Evolutionary conservation across 2,329 filamentous ascomycete species (phyloP).

Genomic region (Pezicula rhizophila): DNA sequence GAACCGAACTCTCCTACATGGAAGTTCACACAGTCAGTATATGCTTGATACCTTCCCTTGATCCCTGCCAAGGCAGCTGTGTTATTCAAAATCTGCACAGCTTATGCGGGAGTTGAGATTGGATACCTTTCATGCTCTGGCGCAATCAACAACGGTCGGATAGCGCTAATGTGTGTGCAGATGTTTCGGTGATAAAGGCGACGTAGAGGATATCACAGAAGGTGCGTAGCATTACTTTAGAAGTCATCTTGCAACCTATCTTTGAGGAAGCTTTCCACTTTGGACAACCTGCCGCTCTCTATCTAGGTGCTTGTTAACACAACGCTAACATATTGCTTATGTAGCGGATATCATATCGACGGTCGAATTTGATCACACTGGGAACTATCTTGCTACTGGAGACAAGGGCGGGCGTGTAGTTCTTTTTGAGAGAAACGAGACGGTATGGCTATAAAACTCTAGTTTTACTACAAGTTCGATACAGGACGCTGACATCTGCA

Average conservation of each 20-base stretch:
- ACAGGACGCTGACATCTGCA: slow-evolving; percentile 37
- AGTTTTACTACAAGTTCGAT: background rate
- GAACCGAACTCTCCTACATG: slow-evolving; percentile 92
- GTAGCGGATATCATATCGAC: slow-evolving; percentile 86
- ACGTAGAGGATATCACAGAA: slow-evolving; percentile 63
- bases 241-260: background rate
- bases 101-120: too few species aligned
- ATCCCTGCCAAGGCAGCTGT: background rate
- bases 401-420: slow-evolving; percentile 84
- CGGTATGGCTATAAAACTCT: slow-evolving; percentile 46
- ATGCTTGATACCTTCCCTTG: slow-evolving; percentile 2
- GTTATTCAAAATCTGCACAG: too few species aligned
- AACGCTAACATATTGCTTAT: slow-evolving; percentile 14
- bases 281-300: background rate
- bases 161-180: slow-evolving; percentile 41
- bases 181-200: slow-evolving; percentile 99
- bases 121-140: too few species aligned
- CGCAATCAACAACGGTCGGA: background rate
- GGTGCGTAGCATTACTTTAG: slow-evolving; percentile 17
- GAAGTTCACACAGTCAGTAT: slow-evolving; percentile 87
- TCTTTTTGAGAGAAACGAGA: slow-evolving; percentile 90
- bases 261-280: background rate
- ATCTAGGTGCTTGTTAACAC: background rate
- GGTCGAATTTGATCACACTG: slow-evolving; percentile 85
- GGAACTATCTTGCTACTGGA: slow-evolving; percentile 84